Percentiles rank a stretch among this genome's conserved stretches.
Conservation (phyloP, 108 stramenopile species). For the Epipyxis sp. region DNA sequence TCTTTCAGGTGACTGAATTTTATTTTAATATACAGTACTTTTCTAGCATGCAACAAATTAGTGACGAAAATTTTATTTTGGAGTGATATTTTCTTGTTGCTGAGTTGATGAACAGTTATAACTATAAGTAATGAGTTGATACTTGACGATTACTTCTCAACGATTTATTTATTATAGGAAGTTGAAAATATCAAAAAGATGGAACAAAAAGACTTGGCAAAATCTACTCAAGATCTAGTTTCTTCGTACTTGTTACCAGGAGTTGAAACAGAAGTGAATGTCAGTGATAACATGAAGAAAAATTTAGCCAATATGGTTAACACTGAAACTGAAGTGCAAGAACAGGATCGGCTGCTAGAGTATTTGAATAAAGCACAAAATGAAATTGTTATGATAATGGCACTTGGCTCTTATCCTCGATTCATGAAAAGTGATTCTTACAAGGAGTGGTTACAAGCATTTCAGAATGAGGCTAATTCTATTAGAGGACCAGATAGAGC, state of each 20-base stretch:
- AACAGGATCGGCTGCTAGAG: not conserved
- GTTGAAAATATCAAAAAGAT: conserved; percentile 8
- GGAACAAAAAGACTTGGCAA: not conserved
- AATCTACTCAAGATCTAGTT: not conserved
- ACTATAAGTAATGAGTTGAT: too few relatives aligned
- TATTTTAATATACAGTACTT: not conserved
- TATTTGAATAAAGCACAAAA: conserved; percentile 1
- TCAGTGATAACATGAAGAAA: not conserved
- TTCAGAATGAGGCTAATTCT: too few relatives aligned
- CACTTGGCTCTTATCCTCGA: not conserved
- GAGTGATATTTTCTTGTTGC: too few relatives aligned
- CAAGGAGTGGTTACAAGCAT: too few relatives aligned
- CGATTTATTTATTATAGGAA: conserved; percentile 13
- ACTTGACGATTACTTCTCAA: too few relatives aligned
- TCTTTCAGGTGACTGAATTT: conserved; percentile 17
- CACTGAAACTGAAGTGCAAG: not conserved
- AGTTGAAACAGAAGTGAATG: conserved; percentile 17
- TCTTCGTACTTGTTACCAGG: not conserved
- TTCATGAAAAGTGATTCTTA: too few relatives aligned
- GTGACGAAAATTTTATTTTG: too few relatives aligned
- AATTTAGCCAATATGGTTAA: not conserved
- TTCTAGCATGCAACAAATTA: not conserved
- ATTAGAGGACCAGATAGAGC: too few relatives aligned
- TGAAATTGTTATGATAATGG: conserved; percentile 7
- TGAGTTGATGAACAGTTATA: too few relatives aligned